phyloP scores from a whole-genome alignment of 2,329 filamentous ascomycete species.

The Fusarium sp. region DNA sequence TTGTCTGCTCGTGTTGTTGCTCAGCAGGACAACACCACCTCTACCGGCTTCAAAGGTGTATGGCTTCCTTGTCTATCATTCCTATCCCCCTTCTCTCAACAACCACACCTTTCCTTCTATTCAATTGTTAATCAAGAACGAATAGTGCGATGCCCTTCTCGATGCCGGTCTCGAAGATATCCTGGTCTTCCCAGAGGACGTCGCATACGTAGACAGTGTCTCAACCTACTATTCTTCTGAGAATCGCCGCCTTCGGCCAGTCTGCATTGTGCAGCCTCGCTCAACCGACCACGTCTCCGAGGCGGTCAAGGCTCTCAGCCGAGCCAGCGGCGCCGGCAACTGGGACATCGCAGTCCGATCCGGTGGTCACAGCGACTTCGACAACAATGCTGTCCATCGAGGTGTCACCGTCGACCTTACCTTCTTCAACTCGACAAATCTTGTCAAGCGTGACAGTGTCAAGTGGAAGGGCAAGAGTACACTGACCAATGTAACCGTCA shows the following conservation, averaged over 20 bases:
- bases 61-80: background rate
- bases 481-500: background rate
- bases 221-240: background rate
- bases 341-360: background rate
- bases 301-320: background rate
- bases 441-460: background rate
- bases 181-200: background rate
- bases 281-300: background rate
- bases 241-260: background rate
- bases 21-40: background rate
- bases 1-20: background rate
- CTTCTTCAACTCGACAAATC: background rate
- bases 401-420: background rate
- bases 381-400: background rate
- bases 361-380: background rate
- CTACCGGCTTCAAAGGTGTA: background rate
- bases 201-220: background rate
- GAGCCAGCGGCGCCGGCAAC: background rate
- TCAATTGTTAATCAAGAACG: background rate
- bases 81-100: background rate
- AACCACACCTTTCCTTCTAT: background rate
- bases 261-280: background rate
- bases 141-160: background rate
- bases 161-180: background rate
- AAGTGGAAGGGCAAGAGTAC: background rate